Evolutionary conservation across 1,284 basidiomycete genomes (phyloP), one percentile per base, ranked within the genome.

Genomic region (Fomitopsis schrenkii): DNA sequence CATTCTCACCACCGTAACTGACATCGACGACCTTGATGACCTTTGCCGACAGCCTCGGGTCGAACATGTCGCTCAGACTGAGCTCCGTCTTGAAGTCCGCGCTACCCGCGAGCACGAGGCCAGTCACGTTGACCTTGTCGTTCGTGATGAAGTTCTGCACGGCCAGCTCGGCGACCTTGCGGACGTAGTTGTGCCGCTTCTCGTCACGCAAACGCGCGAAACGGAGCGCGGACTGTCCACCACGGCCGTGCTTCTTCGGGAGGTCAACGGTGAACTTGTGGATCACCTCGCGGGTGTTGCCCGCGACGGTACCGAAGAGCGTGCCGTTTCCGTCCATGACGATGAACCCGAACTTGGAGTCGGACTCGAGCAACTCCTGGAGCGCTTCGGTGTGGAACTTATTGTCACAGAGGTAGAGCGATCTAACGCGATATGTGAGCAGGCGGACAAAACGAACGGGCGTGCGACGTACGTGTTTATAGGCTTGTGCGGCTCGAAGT

Each of bases 11-110:
- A 58, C 97, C 97, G 72, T 99, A 99, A 69, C 93, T 95, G 68
- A 99, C 96, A 80, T 99, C 97, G 63, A 99, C 95, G 50, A 98
- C 88, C 79, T 98, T 98, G 83, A 97, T 93, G 67, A 98, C 82
- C 80, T 97, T 98, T 36, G 94, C 87, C 4, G 75, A 87, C 70
- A 99, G 81, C 60, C 97, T 85, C 57, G 76, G 87, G 78, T 99
- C 97, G 68, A 99, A 97, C 87, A 99, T 89, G 75, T 99, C 97
- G 74, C 92, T 95, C 79, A 93, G 93, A 70, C 93, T 91, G 64
- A 99, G 84, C 75, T 98, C 97, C 28, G 94, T 98, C 82, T 99
- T 99, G 85, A 99, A 96, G 76, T 99, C 97, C 61, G 97, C 97
- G 68, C 90, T 94, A 76, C 97, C 97, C 48, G 97, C 97, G 17